Evolutionary conservation across 163 green algal genomes (phyloP), one percentile per base, ranked within the genome.

Genomic region (Volvox carteri): DNA sequence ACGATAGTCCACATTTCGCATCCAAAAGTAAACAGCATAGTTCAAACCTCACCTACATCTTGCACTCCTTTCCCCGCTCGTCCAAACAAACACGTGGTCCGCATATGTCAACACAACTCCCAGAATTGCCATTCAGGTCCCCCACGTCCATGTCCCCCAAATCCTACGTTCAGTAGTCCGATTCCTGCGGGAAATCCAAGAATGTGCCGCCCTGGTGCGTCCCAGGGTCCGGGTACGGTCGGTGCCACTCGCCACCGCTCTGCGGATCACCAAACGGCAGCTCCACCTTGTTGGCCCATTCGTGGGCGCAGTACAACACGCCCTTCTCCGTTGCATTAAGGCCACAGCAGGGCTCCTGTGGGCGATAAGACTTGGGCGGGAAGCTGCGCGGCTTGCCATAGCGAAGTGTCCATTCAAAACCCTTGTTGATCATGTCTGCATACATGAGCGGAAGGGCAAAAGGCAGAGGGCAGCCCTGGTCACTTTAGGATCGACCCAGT

Each of bases 341-440:
- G 21, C 90, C 60, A 75, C 91, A 94, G 76, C 91, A 94, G 56
- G 90, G 90, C 28, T 65, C 79, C 80, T 88, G 62, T 18, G 88
- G 68, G 5, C 84, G 52, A 39, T 92, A 90, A 23, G 58, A 68
- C 80, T 92, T 94, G 68, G 80, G 75, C 21, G 62, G 46, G 19
- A 80, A 84, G 48, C 85, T 92, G 19, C 48, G 65, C 8, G 91
- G 91, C 46, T 86, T 62, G 11, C 91, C 85, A 39, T 87, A 92
- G 73, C 90, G 90, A 25, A 87, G 86, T 30, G 88, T 84, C 76
- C 81, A 94, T 68, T 94, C 91, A 48, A 92, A 94, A 11, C 91
- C 91, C 68, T 94, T 90, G 80, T 54, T 90, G 18, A 92, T 54
- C 88, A 94, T 92, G 44, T 90, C 91, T 94, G 91, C 16, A 68